Percentiles rank a stretch among this genome's conserved stretches.
Conservation (phyloP, 495 filamentous ascomycete genomes). For the Cenococcum geophilum region DNA sequence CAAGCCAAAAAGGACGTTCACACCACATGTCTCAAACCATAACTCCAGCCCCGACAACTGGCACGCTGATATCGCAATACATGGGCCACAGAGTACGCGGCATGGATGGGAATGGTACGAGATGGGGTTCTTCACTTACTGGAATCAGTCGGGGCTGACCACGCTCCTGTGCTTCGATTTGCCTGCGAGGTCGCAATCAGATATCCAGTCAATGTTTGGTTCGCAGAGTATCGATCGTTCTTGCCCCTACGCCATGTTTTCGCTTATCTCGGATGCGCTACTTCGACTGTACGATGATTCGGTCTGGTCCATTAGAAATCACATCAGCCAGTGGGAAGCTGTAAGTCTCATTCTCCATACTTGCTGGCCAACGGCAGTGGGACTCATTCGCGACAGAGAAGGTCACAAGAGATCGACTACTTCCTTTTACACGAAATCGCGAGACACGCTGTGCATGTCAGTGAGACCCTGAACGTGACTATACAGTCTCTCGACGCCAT, state of each 20-base stretch:
- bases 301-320: slow-evolving; percentile 13
- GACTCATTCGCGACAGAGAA: too few species aligned
- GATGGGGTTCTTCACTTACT: slow-evolving; percentile 13
- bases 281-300: slow-evolving; percentile 15
- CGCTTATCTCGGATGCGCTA: slow-evolving; percentile 9
- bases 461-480: slow-evolving; percentile 44
- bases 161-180: slow-evolving; percentile 15
- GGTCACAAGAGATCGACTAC: slow-evolving; percentile 14
- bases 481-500: slow-evolving; percentile 38
- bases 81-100: background rate
- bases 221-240: slow-evolving; percentile 1
- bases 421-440: slow-evolving; percentile 41
- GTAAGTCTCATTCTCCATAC: slow-evolving; percentile 5
- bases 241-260: slow-evolving; percentile 15
- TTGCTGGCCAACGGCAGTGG: slow-evolving; percentile 7
- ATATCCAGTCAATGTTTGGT: slow-evolving; percentile 12
- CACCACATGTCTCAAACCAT: background rate
- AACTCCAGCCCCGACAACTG: too few species aligned
- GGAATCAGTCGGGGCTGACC: background rate
- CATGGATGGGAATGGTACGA: slow-evolving; percentile 17
- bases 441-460: slow-evolving; percentile 46
- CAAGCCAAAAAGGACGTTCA: background rate
- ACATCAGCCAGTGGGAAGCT: slow-evolving; percentile 17
- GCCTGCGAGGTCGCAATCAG: background rate
- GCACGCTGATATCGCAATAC: background rate